phyloP scores from a whole-genome alignment of 306 rosid genomes.

The Neltuma alba region DNA sequence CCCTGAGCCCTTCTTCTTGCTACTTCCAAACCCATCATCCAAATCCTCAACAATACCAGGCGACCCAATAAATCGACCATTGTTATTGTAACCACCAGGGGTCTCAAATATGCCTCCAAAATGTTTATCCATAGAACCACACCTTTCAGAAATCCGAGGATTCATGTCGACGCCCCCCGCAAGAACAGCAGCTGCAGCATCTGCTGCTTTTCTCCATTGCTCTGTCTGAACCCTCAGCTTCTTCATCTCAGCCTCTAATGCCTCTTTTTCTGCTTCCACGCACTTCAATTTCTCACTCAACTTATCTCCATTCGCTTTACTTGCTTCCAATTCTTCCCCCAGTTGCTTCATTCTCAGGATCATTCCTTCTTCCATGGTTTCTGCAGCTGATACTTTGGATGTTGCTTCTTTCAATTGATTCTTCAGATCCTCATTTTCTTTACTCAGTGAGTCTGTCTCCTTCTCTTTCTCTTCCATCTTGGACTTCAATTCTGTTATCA shows the following conservation, averaged over 20 bases:
- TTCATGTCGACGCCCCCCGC: constrained; percentile 71
- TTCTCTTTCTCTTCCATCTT: constrained; percentile 62
- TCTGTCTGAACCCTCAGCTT: constrained; percentile 84
- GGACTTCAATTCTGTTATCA: constrained; percentile 40
- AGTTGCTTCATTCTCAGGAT: constrained; percentile 44
- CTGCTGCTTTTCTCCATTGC: constrained; percentile 93
- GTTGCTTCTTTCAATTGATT: constrained; percentile 55
- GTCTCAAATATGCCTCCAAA: constrained; percentile 63
- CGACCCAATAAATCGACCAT: constrained; percentile 62
- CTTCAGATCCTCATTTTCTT: constrained; percentile 56
- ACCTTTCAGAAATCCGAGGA: constrained; percentile 71
- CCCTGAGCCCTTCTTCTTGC: constrained; percentile 80
- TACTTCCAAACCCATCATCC: constrained; percentile 68
- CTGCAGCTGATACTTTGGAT: constrained; percentile 47
- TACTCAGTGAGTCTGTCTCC: constrained; percentile 43
- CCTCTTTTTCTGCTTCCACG: constrained; percentile 61
- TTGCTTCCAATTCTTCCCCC: constrained; percentile 59
- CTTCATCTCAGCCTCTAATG: constrained; percentile 76
- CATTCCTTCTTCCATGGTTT: constrained; percentile 58
- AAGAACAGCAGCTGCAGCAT: constrained; percentile 89
- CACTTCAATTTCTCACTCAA: constrained; percentile 57
- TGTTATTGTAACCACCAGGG: constrained; percentile 56
- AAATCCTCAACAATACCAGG: constrained; percentile 66
- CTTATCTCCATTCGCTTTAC: constrained; percentile 43
- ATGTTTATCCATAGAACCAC: constrained; percentile 90